These are phyloP conservation scores for Microcera coccophila DNA, from an alignment of 2,329 filamentous ascomycete genomes.

Conservation along the genomic window DNA sequence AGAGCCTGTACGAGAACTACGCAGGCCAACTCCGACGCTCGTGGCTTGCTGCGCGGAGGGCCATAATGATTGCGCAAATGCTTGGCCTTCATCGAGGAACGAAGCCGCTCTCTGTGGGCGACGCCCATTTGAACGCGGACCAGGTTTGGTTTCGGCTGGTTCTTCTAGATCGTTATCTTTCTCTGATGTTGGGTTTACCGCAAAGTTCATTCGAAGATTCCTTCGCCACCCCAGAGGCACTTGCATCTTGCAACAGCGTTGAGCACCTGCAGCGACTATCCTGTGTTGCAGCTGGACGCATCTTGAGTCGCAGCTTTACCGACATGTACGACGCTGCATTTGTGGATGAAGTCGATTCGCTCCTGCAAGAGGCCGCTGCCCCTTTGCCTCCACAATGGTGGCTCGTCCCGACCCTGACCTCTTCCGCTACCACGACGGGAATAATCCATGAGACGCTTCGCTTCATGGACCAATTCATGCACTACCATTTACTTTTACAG, in stretches of 20 bases:
- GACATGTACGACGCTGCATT: constrained; percentile 22
- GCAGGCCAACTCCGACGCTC: constrained; percentile 41
- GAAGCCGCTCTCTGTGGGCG: constrained; percentile 9
- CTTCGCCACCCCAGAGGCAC: constrained; percentile 29
- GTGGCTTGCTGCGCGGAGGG: constrained; percentile 42
- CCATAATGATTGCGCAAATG: constrained; percentile 40
- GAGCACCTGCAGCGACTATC: constrained; percentile 45
- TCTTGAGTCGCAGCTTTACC: constrained; percentile 45
- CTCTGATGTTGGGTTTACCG: constrained; percentile 44
- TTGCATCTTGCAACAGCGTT: constrained; percentile 32
- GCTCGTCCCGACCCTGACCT: constrained; percentile 31
- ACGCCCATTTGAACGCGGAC: constrained; percentile 28
- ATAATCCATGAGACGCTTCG: constrained; percentile 27
- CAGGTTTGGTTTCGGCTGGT: constrained; percentile 46
- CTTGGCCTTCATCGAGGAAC: constrained; percentile 26
- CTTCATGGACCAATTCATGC: constrained; percentile 46
- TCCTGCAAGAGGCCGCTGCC: constrained; percentile 42
- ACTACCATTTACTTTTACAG: constrained; percentile 48
- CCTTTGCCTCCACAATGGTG: constrained; percentile 47
- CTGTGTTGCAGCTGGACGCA: constrained; percentile 38
- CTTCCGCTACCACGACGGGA: constrained; percentile 12
- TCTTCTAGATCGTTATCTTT: constrained; percentile 44
- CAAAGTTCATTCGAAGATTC: constrained; percentile 38
- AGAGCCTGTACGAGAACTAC: constrained; percentile 42
- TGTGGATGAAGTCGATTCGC: constrained; percentile 41